Conservation (phyloP, 2,329 filamentous ascomycete species). For the Epichloe hybrida region DNA sequence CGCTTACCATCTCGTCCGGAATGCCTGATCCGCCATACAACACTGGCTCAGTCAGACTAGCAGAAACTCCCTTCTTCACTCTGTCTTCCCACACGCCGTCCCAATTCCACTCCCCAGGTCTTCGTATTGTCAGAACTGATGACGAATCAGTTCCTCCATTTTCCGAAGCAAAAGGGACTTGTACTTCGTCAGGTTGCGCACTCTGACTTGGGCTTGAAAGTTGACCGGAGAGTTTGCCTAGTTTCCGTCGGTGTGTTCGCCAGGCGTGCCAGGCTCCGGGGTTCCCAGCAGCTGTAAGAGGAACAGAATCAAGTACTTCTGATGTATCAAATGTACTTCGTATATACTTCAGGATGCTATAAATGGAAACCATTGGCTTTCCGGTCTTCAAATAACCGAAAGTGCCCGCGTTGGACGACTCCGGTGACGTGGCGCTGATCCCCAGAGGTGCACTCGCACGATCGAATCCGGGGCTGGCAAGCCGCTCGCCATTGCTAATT, state of each 20-base stretch:
- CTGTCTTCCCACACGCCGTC: conserved; percentile 92
- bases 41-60: conserved; percentile 65
- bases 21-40: conserved; percentile 54
- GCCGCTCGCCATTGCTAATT: conserved; percentile 28
- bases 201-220: neutral
- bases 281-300: conserved; percentile 74
- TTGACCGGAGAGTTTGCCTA: conserved; percentile 14
- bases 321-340: conserved; percentile 70
- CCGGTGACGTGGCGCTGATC: conserved; percentile 18
- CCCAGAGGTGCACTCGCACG: conserved; percentile 7
- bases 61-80: conserved; percentile 64
- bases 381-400: conserved; percentile 28
- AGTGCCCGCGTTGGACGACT: conserved; percentile 13
- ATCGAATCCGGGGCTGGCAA: conserved; percentile 13
- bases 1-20: conserved; percentile 58
- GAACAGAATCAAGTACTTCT: conserved; percentile 61
- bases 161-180: neutral
- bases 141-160: neutral
- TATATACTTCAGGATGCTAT: conserved; percentile 67
- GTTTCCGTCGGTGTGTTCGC: conserved; percentile 49
- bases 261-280: conserved; percentile 90
- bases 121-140: conserved; percentile 5
- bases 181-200: neutral
- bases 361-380: conserved; percentile 37
- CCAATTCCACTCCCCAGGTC: conserved; percentile 88